Base-by-base conservation (phyloP, 257 asterid genomes). In the Pogostemon cablin region DNA sequence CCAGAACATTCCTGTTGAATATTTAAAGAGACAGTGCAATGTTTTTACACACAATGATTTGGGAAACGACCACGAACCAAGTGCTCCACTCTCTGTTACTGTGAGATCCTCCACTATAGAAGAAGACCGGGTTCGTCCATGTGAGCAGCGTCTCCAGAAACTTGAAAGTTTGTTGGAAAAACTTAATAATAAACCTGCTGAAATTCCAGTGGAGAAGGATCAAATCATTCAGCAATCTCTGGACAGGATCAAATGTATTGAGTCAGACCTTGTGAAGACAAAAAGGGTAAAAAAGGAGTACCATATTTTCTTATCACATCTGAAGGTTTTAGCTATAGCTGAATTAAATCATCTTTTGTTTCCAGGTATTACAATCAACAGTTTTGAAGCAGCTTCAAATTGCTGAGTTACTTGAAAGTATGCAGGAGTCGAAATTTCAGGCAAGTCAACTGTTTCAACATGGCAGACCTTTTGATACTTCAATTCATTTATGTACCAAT, bases 141-240 rank as follows among this genome's bases (percentile, higher is more conserved):
- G 96, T 76, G 79, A 83, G 75, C 78, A 85, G 72, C 96, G 96
- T 50, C 95, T 93, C 65, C 84, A 87, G 80, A 85, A 83, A 75
- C 88, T 93, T 35, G 98, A 93, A 82, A 80, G 80, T 48, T 39
- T 85, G 69, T 73, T 93, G 82, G 97, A 90, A 82, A 89, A 90
- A 72, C 78, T 93, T 25, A 78, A 80, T 77, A 93, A 83, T 43
- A 93, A 85, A 77, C 97, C 96, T 15, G 75, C 87, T 63, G 93
- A 85, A 74, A 87, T 93, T 62, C 98, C 98, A 63, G 48, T 72
- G 9, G 98, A 87, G 81, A 93, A 93, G 84, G 96, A 93, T 39
- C 95, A 82, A 77, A 82, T 93, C 81, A 86, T 93, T 73, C 92
- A 77, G 69, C 88, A 91, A 64, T 93, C 98, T 10, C 75, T 93